Conservation (phyloP, 1,139 yeast species). For the Suhomyces terraborum region DNA sequence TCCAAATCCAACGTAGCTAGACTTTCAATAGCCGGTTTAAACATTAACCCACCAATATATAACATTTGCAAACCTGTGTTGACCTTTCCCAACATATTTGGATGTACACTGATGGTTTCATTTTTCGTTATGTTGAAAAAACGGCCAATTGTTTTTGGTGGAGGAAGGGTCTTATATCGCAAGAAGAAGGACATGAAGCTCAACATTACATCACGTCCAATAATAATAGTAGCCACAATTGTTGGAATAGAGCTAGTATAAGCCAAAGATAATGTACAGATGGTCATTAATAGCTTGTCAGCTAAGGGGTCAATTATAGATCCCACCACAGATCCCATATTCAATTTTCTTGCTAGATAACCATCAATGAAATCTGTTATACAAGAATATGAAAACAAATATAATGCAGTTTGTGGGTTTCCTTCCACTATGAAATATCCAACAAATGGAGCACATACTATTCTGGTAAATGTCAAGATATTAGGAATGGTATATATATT, state of each 20-base stretch:
- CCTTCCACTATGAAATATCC: slow-evolving; percentile 75
- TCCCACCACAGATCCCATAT: slow-evolving; percentile 81
- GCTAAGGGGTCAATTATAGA: slow-evolving; percentile 95
- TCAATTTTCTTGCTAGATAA: slow-evolving; percentile 76
- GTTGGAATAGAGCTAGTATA: slow-evolving; percentile 67
- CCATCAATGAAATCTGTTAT: slow-evolving; percentile 93
- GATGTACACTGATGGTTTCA: slow-evolving; percentile 87
- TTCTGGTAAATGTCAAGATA: slow-evolving; percentile 74
- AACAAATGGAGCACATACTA: slow-evolving; percentile 76
- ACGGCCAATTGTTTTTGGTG: slow-evolving; percentile 70
- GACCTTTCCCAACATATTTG: slow-evolving; percentile 82
- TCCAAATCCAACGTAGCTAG: slow-evolving; percentile 19
- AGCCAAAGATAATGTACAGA: slow-evolving; percentile 77
- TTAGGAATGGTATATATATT: slow-evolving; percentile 78
- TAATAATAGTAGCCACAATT: slow-evolving; percentile 68
- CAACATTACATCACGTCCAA: slow-evolving; percentile 82
- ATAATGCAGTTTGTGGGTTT: slow-evolving; percentile 63
- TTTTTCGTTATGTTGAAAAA: slow-evolving; percentile 71
- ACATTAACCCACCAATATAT: slow-evolving; percentile 75
- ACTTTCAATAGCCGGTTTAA: slow-evolving; percentile 58
- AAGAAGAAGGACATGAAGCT: slow-evolving; percentile 75
- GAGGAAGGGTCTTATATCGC: slow-evolving; percentile 72
- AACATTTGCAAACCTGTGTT: slow-evolving; percentile 93
- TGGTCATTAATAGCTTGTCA: slow-evolving; percentile 86
- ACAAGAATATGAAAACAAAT: slow-evolving; percentile 80